These are phyloP conservation scores for Tulasnella sp. DNA, from an alignment of 768 basidiomycete species.

Conservation along the genomic window DNA sequence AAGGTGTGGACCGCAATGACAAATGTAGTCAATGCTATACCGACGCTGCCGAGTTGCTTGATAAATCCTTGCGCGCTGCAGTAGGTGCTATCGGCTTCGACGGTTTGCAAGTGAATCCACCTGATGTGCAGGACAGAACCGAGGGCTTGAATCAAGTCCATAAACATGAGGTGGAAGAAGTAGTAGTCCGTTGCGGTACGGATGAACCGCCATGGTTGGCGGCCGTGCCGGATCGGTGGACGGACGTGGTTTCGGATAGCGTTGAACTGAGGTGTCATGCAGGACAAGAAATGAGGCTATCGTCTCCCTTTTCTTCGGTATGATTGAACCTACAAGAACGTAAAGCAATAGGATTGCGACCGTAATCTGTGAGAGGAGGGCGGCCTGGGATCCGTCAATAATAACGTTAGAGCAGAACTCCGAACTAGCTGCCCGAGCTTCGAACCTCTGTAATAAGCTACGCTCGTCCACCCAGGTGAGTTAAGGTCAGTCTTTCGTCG, in stretches of 20 bases:
- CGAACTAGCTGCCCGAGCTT: neutral
- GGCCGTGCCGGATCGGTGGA: neutral
- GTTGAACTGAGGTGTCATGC: neutral
- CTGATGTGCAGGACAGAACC: slow-evolving; percentile 42
- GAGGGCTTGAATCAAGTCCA: slow-evolving; percentile 37
- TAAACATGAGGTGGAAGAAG: slow-evolving; percentile 36
- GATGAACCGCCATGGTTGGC: slow-evolving; percentile 11
- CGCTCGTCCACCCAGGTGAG: neutral
- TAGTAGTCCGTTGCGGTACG: slow-evolving; percentile 36
- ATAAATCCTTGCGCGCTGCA: slow-evolving; percentile 42
- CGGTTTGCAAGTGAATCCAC: slow-evolving; percentile 39
- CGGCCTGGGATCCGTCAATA: neutral
- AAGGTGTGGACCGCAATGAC: slow-evolving; percentile 39
- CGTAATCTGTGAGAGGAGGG: neutral
- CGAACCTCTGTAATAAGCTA: neutral
- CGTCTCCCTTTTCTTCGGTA: neutral
- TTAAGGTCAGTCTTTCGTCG: neutral
- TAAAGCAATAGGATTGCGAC: neutral
- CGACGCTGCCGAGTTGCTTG: slow-evolving; percentile 11
- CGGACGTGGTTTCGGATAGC: neutral
- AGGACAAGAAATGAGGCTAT: neutral
- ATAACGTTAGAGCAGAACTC: neutral
- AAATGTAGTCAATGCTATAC: neutral
- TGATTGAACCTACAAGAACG: neutral
- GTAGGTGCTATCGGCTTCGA: slow-evolving; percentile 36